Percentiles rank a stretch among this genome's conserved stretches.
Conservation (phyloP, 768 basidiomycete species). For the Lepiota brunneoincarnata region DNA sequence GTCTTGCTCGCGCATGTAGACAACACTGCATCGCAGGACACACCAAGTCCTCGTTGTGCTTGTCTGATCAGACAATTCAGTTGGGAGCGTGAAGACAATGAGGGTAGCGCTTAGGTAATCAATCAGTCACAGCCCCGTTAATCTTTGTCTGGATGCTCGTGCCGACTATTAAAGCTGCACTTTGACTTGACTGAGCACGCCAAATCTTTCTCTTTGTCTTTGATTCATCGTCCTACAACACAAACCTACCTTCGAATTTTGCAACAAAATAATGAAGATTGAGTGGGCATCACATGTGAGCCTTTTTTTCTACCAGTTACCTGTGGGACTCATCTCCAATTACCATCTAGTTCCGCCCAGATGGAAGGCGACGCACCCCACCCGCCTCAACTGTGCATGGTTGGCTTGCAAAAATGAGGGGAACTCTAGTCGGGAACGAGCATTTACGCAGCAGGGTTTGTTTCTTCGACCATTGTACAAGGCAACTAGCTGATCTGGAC, state of each 20-base stretch:
- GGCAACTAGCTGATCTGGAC: slow-evolving; percentile 1
- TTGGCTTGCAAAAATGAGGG: slow-evolving; percentile 78
- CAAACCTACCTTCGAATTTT: slow-evolving; percentile 9
- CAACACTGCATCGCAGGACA: no score
- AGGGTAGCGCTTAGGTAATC: neutral
- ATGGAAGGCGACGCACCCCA: slow-evolving; percentile 44
- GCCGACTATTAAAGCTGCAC: slow-evolving; percentile 10
- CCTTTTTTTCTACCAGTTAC: neutral
- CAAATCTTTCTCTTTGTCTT: neutral
- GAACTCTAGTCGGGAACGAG: slow-evolving; percentile 66
- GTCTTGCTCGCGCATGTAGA: no score
- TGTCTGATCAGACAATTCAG: neutral
- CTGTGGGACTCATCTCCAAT: slow-evolving; percentile 1
- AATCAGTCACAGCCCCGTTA: slow-evolving; percentile 4
- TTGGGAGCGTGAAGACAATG: slow-evolving; percentile 4
- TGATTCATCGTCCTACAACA: neutral
- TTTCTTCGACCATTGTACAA: neutral
- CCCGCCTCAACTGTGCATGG: slow-evolving; percentile 65
- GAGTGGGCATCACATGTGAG: slow-evolving; percentile 48
- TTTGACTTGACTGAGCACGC: neutral
- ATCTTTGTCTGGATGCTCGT: neutral
- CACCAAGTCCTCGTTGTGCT: neutral
- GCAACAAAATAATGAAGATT: slow-evolving; percentile 40
- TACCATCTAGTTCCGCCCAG: slow-evolving; percentile 34
- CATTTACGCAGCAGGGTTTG: slow-evolving; percentile 46